Base-by-base conservation (phyloP, 805 yeast genomes). In the Schwanniomyces yamadae region DNA sequence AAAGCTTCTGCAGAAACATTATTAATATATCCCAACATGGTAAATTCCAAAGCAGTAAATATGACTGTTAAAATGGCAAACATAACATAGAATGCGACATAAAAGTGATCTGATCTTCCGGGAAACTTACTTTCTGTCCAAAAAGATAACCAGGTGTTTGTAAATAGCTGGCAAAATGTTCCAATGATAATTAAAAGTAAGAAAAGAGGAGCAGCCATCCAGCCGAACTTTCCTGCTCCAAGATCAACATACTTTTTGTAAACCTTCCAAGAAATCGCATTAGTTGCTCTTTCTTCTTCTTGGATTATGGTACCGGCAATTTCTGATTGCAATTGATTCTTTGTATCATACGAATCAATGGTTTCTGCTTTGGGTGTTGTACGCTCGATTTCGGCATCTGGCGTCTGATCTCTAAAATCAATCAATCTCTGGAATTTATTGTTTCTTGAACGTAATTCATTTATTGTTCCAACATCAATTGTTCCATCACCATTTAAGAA, bases 381-480 rank as follows among this genome's bases (percentile, higher is more conserved):
- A 31, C 36, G 15, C 10, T 31, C 19, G 20, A 23, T 18, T 14
- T 34, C 41, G 8, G 32, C 31, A 24, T 34, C 33, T 68, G 32
- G 52, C 45, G 13, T 55, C 15, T 54, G 54, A 13, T 63, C 57
- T 36, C 67, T 45, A 46, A 60, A 77, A 28, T 74, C 70, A 62
- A 81, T 67, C 47, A 82, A 63, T 10, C 70, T 66, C 14, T 59
- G 60, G 50, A 85, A 81, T 6, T 66, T 71, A 3, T 48, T 33
- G 44, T 75, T 80, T 38, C 61, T 51, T 5, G 27, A 32, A 13
- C 41, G 42, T 37, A 68, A 58, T 35, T 66, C 64, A 4, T 50
- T 41, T 15, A 56, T 44, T 1, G 60, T 48, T n/a, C 71, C 72
- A 23, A 57, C 59, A 37, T 68, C 72, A 31, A 61, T 55, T 3